Evolutionary conservation across 2,329 filamentous ascomycete species (phyloP), one percentile per base, ranked within the genome.

Genomic region (Penicillium sp.): DNA sequence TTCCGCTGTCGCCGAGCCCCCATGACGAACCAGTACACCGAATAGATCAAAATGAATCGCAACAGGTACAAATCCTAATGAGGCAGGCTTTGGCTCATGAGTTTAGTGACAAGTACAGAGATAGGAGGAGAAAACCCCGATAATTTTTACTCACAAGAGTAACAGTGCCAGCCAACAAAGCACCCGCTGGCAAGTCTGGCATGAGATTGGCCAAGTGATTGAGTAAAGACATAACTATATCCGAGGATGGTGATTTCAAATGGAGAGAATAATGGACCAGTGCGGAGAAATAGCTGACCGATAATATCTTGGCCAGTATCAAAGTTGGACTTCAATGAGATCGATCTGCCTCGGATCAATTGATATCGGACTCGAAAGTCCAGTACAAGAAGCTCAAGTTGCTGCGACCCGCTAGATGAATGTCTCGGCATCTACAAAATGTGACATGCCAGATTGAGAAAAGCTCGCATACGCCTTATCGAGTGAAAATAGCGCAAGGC

Each of bases 41-140:
- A 70, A 69, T 9, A 70, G 52, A 38, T 64, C 47, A 47, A 70
- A 69, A 32, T 66, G 60, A 11, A 66, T 53, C 0, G 67, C 67
- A 18, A 70, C 64, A 2, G 67, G 66, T 2, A 70, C 57, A 33
- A 70, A 70, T 1, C 65, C 67, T n/a, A 70, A 45, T 0, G 66
- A 62, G 9, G 67, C 65, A 1, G 62, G 51, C 67, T 70, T 4
- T 24, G 26, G 13, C 13, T 43, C 39, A 29, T 48, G 35, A 47
- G 39, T 35, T 33, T 18, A 18, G 18, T 3, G 18, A 18, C 3
- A 18, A 18, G 18, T 18, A 18, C 18, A 18, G 27, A 32, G 35
- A 27, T n/a, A 4, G 7, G 3, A 37, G 7, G 9, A 7, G 9
- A 4, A n/a, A 18, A 32, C 9, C 12, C n/a, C 18, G 9, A 39